phyloP scores from a whole-genome alignment of 225 moss, liverwort and hornwort genomes.

The Rhytidiadelphus loreus region DNA sequence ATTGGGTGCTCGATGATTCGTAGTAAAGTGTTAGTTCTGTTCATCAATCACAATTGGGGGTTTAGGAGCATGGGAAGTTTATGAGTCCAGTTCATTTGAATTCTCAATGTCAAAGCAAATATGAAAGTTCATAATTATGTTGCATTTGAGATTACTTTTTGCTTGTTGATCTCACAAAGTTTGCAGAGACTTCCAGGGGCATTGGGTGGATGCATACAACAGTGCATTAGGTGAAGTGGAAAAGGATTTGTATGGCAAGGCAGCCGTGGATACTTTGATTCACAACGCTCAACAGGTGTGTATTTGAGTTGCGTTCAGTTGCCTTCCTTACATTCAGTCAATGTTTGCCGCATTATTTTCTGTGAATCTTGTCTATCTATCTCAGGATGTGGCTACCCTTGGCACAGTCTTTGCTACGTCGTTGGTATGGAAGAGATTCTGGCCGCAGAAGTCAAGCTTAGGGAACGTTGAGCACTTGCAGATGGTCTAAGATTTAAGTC shows the following conservation, averaged over 20 bases:
- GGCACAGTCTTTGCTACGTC: neutral
- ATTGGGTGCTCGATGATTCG: neutral
- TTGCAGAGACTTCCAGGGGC: slow-evolving; percentile 40
- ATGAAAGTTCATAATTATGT: neutral
- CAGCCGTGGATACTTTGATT: slow-evolving; percentile 43
- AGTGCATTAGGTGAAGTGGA: slow-evolving; percentile 54
- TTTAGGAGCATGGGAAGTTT: neutral
- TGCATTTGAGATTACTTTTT: neutral
- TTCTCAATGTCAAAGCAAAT: neutral
- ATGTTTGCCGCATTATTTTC: neutral
- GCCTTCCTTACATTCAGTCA: neutral
- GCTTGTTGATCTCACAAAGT: slow-evolving; percentile 14
- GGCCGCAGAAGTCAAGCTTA: neutral
- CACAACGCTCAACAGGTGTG: slow-evolving; percentile 57
- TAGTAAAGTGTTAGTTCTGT: neutral
- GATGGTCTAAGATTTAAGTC: neutral
- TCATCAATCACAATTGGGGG: neutral
- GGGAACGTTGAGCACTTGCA: neutral
- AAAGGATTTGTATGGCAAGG: slow-evolving; percentile 36
- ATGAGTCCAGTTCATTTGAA: neutral
- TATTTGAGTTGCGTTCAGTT: neutral
- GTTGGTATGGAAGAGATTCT: neutral
- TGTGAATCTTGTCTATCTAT: neutral
- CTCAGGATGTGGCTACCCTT: neutral
- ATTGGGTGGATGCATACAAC: slow-evolving; percentile 55